Percentiles rank a stretch among this genome's conserved stretches.
phyloP scores from a whole-genome alignment of 1,139 yeast species.

The Lodderomyces elongisporus region DNA sequence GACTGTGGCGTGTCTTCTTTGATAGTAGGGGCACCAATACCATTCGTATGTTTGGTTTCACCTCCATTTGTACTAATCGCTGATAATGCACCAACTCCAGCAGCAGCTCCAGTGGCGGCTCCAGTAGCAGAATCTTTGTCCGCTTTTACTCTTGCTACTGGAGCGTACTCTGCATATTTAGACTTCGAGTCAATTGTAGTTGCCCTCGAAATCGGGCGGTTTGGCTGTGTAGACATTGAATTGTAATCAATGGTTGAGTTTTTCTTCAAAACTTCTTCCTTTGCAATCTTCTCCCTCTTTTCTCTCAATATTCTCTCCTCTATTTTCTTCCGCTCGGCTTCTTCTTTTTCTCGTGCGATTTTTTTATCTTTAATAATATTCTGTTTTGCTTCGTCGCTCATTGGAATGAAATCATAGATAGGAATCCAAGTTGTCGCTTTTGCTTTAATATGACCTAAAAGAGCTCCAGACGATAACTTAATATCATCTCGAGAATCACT shows the following conservation, averaged over 20 bases:
- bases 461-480: conserved; percentile 71
- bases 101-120: not conserved
- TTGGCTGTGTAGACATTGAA: conserved; percentile 16
- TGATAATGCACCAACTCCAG: no score
- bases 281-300: conserved; percentile 16
- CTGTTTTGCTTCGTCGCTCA: conserved; percentile 31
- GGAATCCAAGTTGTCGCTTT: conserved; percentile 54
- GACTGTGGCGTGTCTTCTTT: not conserved
- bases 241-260: conserved; percentile 19
- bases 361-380: conserved; percentile 19
- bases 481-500: conserved; percentile 75
- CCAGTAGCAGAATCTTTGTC: no score
- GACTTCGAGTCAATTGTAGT: conserved; percentile 13
- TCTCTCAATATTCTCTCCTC: conserved; percentile 9
- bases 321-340: conserved; percentile 13
- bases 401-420: conserved; percentile 51
- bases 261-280: conserved; percentile 15
- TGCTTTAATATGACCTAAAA: conserved; percentile 66
- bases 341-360: conserved; percentile 17
- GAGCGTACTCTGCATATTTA: conserved; percentile 28
- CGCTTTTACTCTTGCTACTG: no score
- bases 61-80: no score
- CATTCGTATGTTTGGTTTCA: no score
- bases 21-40: not conserved
- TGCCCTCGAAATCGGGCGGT: conserved; percentile 20